These are phyloP conservation scores for Thelonectria olida DNA, from an alignment of 2,329 filamentous ascomycete genomes.

Conservation along the genomic window DNA sequence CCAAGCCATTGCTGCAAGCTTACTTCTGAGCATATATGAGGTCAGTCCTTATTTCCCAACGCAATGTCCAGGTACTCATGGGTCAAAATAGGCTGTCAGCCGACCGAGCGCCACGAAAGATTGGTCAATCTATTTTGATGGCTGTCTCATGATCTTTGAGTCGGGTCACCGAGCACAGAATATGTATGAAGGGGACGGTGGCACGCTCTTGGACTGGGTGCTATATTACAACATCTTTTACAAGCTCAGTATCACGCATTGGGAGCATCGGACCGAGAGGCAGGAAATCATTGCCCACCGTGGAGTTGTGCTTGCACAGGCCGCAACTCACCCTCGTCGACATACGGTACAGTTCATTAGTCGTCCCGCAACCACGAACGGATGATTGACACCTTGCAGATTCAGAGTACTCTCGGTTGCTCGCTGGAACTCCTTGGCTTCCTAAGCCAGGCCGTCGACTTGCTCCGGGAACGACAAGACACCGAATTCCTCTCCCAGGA, in stretches of 20 bases:
- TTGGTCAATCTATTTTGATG: slow-evolving; percentile 17
- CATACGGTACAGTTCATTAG: background rate
- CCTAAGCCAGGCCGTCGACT: slow-evolving; percentile 1
- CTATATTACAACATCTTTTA: slow-evolving; percentile 14
- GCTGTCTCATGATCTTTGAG: slow-evolving; percentile 13
- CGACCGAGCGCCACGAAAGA: background rate
- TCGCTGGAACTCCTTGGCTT: slow-evolving; percentile 5
- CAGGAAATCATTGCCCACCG: slow-evolving; percentile 2
- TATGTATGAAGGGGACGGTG: background rate
- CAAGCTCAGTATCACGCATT: slow-evolving; percentile 9
- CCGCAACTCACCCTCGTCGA: background rate
- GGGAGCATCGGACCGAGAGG: background rate
- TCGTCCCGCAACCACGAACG: no score
- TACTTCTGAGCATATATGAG: slow-evolving; percentile 14
- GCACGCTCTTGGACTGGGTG: slow-evolving; percentile 10
- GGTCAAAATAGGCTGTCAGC: background rate
- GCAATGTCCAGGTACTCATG: background rate
- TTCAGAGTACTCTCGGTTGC: slow-evolving; percentile 13
- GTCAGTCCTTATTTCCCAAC: background rate
- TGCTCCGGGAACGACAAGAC: background rate
- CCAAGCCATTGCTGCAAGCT: slow-evolving; percentile 11
- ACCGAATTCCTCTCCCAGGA: background rate
- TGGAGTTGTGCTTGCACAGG: background rate
- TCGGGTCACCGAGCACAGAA: background rate
- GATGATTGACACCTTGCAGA: background rate